Conservation (phyloP, 176 grass and related monocot species). For the Oryza rufipogon region DNA sequence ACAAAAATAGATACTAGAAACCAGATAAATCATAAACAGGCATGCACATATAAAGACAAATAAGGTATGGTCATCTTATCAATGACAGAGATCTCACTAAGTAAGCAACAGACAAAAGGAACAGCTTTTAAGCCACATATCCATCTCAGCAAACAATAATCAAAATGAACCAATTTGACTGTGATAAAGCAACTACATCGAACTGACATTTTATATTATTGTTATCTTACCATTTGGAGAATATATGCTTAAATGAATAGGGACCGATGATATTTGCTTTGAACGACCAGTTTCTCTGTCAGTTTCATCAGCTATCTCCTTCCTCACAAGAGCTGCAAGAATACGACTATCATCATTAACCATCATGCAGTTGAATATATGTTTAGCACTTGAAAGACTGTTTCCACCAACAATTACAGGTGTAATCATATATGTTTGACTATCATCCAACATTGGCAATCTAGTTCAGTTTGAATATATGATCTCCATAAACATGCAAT, state of each 20-base stretch:
- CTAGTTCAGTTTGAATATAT: not conserved
- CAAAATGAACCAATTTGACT: conserved; percentile 1
- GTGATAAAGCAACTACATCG: not conserved
- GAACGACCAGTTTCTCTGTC: conserved; percentile 88
- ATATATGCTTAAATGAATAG: conserved; percentile 90
- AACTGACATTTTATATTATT: not conserved
- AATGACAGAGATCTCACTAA: not conserved
- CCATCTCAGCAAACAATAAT: conserved; percentile 27
- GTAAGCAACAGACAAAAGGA: not conserved
- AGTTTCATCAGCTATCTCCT: conserved; percentile 96
- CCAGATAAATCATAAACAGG: not conserved
- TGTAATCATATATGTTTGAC: conserved; percentile 3
- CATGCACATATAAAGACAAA: not conserved
- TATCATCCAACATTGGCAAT: not conserved
- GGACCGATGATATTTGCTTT: conserved; percentile 86
- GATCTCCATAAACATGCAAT: not conserved
- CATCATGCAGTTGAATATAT: not conserved
- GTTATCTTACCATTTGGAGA: conserved; percentile 71
- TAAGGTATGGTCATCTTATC: not conserved
- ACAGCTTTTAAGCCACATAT: conserved; percentile 12
- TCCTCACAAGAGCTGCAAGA: conserved; percentile 77
- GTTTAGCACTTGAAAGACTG: not conserved
- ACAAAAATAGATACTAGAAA: not conserved
- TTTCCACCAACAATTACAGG: not conserved
- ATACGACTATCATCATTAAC: conserved; percentile 20